Evolutionary conservation across 2,329 filamentous ascomycete genomes (phyloP).

Genomic region (Zarea fungicola): DNA sequence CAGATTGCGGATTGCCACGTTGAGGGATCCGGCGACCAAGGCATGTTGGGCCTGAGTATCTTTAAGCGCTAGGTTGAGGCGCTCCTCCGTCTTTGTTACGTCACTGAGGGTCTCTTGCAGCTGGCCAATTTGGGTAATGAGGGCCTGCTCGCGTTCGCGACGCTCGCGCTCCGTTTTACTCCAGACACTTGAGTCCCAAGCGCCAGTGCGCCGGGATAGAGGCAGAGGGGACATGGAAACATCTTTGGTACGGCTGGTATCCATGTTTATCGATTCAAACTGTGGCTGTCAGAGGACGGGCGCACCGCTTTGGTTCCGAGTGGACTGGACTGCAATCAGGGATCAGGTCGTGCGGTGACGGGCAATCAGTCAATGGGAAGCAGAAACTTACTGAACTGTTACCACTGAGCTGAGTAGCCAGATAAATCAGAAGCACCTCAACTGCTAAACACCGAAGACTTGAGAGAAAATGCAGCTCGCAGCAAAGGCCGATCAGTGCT

Average conservation of each 20-base stretch:
- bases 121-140: neutral
- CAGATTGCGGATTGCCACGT: neutral
- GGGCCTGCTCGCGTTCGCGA: constrained; percentile 12
- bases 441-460: no score
- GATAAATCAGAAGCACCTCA: no score
- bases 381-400: no score
- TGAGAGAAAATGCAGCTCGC: no score
- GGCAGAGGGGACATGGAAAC: neutral
- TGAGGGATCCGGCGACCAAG: neutral
- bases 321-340: no score
- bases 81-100: neutral
- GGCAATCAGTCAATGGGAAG: no score
- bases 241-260: neutral
- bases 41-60: neutral
- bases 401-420: no score
- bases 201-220: constrained; percentile 7
- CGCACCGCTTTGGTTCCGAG: no score
- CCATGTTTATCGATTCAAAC: no score
- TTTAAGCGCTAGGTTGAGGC: neutral
- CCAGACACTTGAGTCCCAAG: constrained; percentile 35
- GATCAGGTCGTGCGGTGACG: no score
- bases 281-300: no score
- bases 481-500: no score
- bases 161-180: constrained; percentile 22
- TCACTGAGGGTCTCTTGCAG: neutral